Conservation (phyloP, 371 early-diverging fungal species). For the Apophysomyces ossiformis region DNA sequence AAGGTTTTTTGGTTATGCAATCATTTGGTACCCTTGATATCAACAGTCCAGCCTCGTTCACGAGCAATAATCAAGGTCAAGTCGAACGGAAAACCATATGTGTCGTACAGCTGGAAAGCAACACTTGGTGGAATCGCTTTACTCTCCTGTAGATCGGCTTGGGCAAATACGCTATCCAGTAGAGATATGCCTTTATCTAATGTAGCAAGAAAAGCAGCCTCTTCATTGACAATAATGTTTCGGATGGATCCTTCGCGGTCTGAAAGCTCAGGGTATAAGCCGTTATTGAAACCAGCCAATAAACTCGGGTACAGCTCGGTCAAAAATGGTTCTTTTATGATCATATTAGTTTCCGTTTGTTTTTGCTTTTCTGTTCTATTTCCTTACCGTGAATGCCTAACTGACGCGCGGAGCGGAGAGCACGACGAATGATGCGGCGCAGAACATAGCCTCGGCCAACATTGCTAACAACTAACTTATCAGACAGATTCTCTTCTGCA, state of each 20-base stretch:
- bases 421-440: conserved; percentile 78
- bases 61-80: conserved; percentile 71
- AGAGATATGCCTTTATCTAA: conserved; percentile 67
- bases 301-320: conserved; percentile 66
- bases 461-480: conserved; percentile 41
- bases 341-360: neutral
- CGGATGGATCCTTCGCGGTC: conserved; percentile 57
- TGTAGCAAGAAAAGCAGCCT: conserved; percentile 65
- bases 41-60: conserved; percentile 74
- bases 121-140: conserved; percentile 54
- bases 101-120: conserved; percentile 76
- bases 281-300: conserved; percentile 54
- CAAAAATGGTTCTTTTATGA: conserved; percentile 57
- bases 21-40: conserved; percentile 47
- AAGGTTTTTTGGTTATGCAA: neutral
- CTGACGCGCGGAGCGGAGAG: conserved; percentile 71
- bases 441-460: conserved; percentile 81
- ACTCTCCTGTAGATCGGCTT: conserved; percentile 37
- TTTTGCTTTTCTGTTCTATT: neutral
- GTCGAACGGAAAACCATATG: conserved; percentile 82
- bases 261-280: conserved; percentile 63
- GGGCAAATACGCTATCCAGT: conserved; percentile 61
- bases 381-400: conserved; percentile 62
- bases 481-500: neutral
- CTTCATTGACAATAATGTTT: conserved; percentile 69